Percentiles rank a stretch among this genome's conserved stretches.
Evolutionary conservation across 192 early-diverging fungal species (phyloP).

Genomic region (Entophlyctis luteolus): DNA sequence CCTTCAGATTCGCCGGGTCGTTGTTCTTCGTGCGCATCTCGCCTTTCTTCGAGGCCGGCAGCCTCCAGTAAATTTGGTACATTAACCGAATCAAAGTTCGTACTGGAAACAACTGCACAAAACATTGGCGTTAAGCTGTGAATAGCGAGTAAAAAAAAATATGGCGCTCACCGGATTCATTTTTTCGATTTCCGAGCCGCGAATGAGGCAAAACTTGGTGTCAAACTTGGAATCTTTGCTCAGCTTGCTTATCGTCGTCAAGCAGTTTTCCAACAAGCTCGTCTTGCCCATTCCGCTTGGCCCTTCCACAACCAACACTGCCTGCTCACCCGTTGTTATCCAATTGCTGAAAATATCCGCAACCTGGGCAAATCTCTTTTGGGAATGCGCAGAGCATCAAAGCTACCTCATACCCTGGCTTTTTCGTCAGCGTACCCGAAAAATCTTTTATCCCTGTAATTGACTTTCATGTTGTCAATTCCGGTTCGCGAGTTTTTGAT

Average conservation of each 20-base stretch:
- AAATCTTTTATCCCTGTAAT: constrained; percentile 10
- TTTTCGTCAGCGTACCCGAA: constrained; percentile 27
- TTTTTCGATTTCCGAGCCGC: constrained; percentile 24
- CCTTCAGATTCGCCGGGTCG: neutral
- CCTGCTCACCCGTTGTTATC: neutral
- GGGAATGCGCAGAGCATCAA: neutral
- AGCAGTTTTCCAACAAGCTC: constrained; percentile 11
- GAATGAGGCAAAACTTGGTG: constrained; percentile 14
- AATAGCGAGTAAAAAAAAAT: neutral
- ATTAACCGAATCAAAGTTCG: constrained; percentile 14
- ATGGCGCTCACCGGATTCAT: constrained; percentile 5
- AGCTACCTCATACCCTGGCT: constrained; percentile 9
- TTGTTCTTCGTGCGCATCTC: too few relatives aligned
- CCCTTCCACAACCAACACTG: constrained; percentile 25
- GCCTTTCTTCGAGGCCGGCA: neutral
- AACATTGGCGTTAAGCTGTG: neutral
- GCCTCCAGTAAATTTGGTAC: neutral
- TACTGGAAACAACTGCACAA: constrained; percentile 10
- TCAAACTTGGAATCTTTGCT: constrained; percentile 11
- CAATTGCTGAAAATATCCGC: constrained; percentile 1
- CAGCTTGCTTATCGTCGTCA: neutral
- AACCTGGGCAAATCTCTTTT: neutral
- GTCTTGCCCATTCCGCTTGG: constrained; percentile 32
- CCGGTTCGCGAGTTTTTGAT: constrained; percentile 19
- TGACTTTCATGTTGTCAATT: constrained; percentile 21